A percentile compares a stretch with the other conserved stretches of the same genome.
These are phyloP conservation scores for Neltuma alba DNA, from an alignment of 306 rosid species.

Conservation along the genomic window DNA sequence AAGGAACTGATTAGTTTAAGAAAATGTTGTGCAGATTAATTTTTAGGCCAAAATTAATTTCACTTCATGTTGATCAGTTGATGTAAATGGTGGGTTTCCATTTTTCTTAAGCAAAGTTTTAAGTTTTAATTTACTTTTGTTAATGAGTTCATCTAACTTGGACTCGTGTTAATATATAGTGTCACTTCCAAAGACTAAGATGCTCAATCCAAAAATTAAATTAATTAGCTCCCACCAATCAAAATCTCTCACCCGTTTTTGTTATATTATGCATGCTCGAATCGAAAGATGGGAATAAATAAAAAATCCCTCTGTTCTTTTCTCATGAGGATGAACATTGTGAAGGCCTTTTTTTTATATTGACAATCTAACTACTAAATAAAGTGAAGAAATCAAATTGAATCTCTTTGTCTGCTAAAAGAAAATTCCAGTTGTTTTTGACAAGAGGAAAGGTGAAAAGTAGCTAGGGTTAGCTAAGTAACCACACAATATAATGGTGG, in stretches of 20 bases:
- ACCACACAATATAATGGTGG: conserved; percentile 1
- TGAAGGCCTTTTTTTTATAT: conserved; percentile 8
- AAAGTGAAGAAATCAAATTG: conserved; percentile 9
- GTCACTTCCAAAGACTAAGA: neutral
- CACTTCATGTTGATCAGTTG: neutral
- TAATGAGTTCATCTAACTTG: too few species aligned
- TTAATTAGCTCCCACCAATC: conserved; percentile 15
- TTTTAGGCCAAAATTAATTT: neutral
- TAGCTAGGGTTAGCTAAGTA: conserved; percentile 16
- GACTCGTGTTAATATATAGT: too few species aligned
- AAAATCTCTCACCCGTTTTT: conserved; percentile 11
- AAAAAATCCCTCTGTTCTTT: neutral
- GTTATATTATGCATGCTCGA: neutral
- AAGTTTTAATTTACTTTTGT: neutral
- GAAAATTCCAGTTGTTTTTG: conserved; percentile 12
- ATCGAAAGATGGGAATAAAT: conserved; percentile 4
- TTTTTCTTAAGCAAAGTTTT: neutral
- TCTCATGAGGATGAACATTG: neutral
- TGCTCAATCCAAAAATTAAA: neutral
- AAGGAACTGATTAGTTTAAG: neutral
- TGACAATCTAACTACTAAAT: conserved; percentile 23
- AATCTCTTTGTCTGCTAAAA: conserved; percentile 15
- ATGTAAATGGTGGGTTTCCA: neutral
- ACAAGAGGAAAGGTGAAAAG: neutral
- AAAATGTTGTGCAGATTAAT: too few species aligned